Conservation (phyloP, 768 basidiomycete genomes). For the Rickenella mellea region DNA sequence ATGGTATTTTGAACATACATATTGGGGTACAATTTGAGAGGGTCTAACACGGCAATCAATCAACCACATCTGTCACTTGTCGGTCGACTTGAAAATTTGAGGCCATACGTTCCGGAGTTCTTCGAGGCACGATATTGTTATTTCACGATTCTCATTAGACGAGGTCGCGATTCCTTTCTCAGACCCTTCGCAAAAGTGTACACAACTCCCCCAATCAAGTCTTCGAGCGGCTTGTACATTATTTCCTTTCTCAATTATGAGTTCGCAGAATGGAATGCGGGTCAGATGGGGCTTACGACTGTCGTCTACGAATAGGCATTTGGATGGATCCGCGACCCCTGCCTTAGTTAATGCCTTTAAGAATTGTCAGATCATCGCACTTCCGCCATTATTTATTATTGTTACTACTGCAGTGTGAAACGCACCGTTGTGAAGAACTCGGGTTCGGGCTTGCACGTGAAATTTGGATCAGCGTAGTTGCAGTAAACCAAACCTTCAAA, state of each 20-base stretch:
- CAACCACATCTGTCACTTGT: neutral
- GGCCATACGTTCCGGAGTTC: slow-evolving; percentile 66
- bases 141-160: too few relatives aligned
- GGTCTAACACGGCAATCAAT: neutral
- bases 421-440: slow-evolving; percentile 57
- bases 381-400: neutral
- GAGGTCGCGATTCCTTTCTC: too few relatives aligned
- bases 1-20: slow-evolving; percentile 45
- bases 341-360: slow-evolving; percentile 58
- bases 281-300: slow-evolving; percentile 24
- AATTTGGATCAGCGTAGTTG: slow-evolving; percentile 57
- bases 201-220: slow-evolving; percentile 65
- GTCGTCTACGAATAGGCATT: slow-evolving; percentile 77
- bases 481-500: slow-evolving; percentile 72
- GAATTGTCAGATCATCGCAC: neutral
- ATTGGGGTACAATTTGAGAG: neutral
- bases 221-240: slow-evolving; percentile 61
- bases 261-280: neutral
- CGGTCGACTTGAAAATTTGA: slow-evolving; percentile 48
- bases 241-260: slow-evolving; percentile 5
- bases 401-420: neutral
- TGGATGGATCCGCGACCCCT: slow-evolving; percentile 50
- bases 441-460: slow-evolving; percentile 75
- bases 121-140: slow-evolving; percentile 52
- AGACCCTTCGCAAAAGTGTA: slow-evolving; percentile 69